Base-by-base conservation (phyloP, 352 stramenopile genomes). In the Globisporangium canariense region DNA sequence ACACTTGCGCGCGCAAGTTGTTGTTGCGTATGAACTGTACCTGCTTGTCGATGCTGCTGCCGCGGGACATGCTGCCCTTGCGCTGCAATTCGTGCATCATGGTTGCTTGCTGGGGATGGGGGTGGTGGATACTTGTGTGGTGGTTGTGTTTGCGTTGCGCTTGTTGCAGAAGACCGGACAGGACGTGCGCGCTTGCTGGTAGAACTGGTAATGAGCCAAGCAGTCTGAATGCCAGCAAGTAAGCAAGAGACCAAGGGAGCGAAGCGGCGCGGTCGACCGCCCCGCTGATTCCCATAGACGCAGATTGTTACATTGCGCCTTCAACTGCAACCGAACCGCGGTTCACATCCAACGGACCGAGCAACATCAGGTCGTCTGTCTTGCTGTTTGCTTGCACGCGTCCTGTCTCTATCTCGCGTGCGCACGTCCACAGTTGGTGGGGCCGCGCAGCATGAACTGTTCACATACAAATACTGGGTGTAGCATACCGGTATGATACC, bases 21-120 rank as follows among this genome's bases (percentile, higher is more conserved):
- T 46, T 45, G 38, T 45, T n/a, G 40, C 40, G 9, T 46, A n/a
- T 47, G 41, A 28, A 28, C 25, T 36, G 34, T 60, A 50, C 36
- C 55, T 66, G 54, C 51, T 61, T 66, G 51, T 66, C 61, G 54
- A 66, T 61, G 38, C 51, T 61, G 52, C 52, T 66, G 52, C 54
- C 61, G 40, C 51, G 52, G 40, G 61, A 66, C 52, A 66, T 66
- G 45, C 53, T 58, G 38, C 45, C 53, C 32, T 68, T 62, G 47
- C 56, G 54, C 40, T 56, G 25, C 54, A 68, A 41, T 28, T 32
- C n/a, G 45, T 51, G 34, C 52, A 45, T 28, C 54, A 61, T 66
- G 9, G 47, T 60, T 28, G 41, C 16, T 47, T 9, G 41, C 14
- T 18, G 41, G 16, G 41, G 32, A 36, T 28, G 41, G 18, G 41